Percentiles rank a stretch among this genome's conserved stretches.
Evolutionary conservation across 2,329 filamentous ascomycete genomes (phyloP).

Genomic region (Dactylellina leptospora): DNA sequence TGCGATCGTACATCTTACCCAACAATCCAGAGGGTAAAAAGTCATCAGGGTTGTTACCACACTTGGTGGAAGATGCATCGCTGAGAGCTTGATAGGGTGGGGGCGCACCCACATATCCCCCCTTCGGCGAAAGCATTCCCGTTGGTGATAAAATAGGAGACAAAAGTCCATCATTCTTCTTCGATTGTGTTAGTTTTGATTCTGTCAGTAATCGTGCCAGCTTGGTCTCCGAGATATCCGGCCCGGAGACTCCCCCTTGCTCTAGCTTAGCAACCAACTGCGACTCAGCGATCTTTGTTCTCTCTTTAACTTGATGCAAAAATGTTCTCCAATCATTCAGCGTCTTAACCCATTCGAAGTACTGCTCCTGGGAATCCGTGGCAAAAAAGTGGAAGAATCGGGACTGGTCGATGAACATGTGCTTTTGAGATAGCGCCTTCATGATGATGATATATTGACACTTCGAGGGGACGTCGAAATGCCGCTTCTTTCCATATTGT

Average conservation of each 20-base stretch:
- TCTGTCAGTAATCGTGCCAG: constrained; percentile 44
- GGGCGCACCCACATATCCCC: constrained; percentile 10
- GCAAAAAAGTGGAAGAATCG: constrained; percentile 49
- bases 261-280: constrained; percentile 39
- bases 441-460: constrained; percentile 51
- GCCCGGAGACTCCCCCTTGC: constrained; percentile 26
- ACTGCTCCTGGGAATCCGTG: constrained; percentile 48
- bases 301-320: constrained; percentile 23
- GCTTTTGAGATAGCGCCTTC: constrained; percentile 40
- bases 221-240: constrained; percentile 39
- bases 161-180: constrained; percentile 21
- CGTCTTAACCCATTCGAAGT: constrained; percentile 43
- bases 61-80: constrained; percentile 15
- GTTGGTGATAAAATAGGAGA: constrained; percentile 33
- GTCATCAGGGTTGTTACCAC: neutral
- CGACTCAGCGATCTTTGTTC: constrained; percentile 32
- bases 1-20: constrained; percentile 37
- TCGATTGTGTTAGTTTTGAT: constrained; percentile 32
- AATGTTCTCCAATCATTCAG: constrained; percentile 45
- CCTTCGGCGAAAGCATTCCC: neutral
- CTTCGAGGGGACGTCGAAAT: constrained; percentile 44
- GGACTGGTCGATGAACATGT: constrained; percentile 49
- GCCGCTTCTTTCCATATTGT: constrained; percentile 47
- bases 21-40: constrained; percentile 33
- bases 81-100: constrained; percentile 17